These are phyloP conservation scores for Erythrophleum fordii DNA, from an alignment of 306 rosid species.

Conservation along the genomic window DNA sequence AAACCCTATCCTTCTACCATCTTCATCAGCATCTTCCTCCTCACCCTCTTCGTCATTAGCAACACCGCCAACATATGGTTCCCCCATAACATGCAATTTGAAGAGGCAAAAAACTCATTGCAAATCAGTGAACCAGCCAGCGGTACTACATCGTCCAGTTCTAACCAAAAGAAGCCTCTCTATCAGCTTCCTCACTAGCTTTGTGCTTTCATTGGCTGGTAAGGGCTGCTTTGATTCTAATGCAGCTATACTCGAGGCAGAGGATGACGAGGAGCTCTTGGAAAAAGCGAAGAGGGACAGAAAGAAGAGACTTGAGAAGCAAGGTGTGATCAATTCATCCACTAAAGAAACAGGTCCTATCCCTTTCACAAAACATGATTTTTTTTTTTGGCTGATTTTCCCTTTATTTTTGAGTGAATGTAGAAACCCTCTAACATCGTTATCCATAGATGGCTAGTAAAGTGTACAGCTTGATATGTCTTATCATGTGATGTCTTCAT, in stretches of 20 bases:
- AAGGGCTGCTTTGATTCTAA: conserved; percentile 49
- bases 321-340: conserved; percentile 75
- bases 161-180: conserved; percentile 71
- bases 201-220: conserved; percentile 59
- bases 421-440: background rate
- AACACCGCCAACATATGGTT: conserved; percentile 32
- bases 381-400: background rate
- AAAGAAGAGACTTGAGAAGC: conserved; percentile 87
- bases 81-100: conserved; percentile 42
- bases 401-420: conserved; percentile 20
- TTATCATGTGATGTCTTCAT: conserved; percentile 2
- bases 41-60: conserved; percentile 37
- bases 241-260: conserved; percentile 97
- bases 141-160: conserved; percentile 30
- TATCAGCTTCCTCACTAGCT: conserved; percentile 52
- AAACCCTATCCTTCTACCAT: conserved; percentile 49
- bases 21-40: conserved; percentile 47
- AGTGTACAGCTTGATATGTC: conserved; percentile 17
- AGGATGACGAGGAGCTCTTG: conserved; percentile 88
- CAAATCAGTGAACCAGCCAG: conserved; percentile 49
- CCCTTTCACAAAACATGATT: background rate
- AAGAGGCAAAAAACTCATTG: conserved; percentile 47
- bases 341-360: conserved; percentile 76
- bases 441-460: conserved; percentile 5
- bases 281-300: conserved; percentile 85